Evolutionary conservation across 2,329 filamentous ascomycete species (phyloP).

Genomic region (Rhytidhysteron rufulum): DNA sequence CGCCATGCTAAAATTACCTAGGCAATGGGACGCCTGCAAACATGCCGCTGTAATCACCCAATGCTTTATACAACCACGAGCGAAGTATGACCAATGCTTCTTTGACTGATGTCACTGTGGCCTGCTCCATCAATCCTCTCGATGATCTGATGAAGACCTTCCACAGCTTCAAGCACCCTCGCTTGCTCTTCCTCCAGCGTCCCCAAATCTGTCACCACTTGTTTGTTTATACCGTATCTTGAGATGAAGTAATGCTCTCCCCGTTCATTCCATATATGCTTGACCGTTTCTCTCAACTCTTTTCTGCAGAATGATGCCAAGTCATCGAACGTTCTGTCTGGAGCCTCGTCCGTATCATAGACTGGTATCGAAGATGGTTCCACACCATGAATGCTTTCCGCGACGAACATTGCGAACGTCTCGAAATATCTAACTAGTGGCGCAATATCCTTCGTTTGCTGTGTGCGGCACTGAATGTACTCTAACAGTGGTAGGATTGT

Average conservation of each 20-base stretch:
- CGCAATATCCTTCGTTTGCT: conserved; percentile 7
- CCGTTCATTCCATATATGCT: conserved; percentile 42
- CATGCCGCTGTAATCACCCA: too few species aligned
- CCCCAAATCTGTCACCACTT: conserved; percentile 39
- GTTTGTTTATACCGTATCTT: conserved; percentile 41
- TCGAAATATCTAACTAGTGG: conserved; percentile 39
- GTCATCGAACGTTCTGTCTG: conserved; percentile 3
- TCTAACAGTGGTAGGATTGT: conserved; percentile 42
- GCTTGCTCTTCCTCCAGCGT: conserved; percentile 24
- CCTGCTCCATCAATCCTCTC: conserved; percentile 7
- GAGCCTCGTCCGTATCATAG: conserved; percentile 9
- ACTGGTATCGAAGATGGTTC: conserved; percentile 12
- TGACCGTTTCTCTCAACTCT: conserved; percentile 43
- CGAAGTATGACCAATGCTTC: too few species aligned
- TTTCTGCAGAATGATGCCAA: conserved; percentile 30
- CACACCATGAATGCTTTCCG: conserved; percentile 19
- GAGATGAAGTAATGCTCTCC: conserved; percentile 42
- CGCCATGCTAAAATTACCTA: too few species aligned
- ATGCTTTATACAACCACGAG: conserved; percentile 1
- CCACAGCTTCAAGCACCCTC: conserved; percentile 15
- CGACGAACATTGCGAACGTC: conserved; percentile 34
- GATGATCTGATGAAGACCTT: conserved; percentile 15
- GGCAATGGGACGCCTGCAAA: too few species aligned
- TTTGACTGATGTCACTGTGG: too few species aligned
- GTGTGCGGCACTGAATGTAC: conserved; percentile 43